A percentile compares a stretch with the other conserved stretches of the same genome.
phyloP scores from a whole-genome alignment of 116 monocot genomes.

The Cymodocea nodosa region DNA sequence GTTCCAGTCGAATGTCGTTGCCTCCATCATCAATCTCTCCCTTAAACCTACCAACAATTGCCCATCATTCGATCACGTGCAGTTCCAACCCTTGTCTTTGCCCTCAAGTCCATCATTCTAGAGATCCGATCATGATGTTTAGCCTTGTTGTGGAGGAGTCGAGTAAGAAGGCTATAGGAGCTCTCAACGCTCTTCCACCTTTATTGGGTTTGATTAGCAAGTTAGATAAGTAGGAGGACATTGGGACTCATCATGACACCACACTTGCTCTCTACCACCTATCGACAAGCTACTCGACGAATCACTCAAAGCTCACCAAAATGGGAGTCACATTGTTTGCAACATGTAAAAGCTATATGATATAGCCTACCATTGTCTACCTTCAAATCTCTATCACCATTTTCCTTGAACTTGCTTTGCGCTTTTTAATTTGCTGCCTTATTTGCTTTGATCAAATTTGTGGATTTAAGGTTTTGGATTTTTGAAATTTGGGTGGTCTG shows the following conservation, averaged over 20 bases:
- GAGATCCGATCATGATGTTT: constrained; percentile 46
- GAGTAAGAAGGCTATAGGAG: constrained; percentile 52
- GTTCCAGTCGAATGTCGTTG: constrained; percentile 33
- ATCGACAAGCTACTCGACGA: constrained; percentile 30
- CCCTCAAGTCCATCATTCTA: constrained; percentile 12
- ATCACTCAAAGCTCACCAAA: constrained; percentile 39
- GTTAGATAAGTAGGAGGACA: background rate
- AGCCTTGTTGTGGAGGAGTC: constrained; percentile 50
- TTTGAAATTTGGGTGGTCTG: no score
- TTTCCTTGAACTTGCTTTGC: no score
- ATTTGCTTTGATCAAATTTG: no score
- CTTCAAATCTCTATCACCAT: no score
- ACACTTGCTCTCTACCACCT: constrained; percentile 58
- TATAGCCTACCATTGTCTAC: no score
- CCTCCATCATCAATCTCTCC: constrained; percentile 54
- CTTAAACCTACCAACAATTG: constrained; percentile 33
- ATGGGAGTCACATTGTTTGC: constrained; percentile 29
- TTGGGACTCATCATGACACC: constrained; percentile 25
- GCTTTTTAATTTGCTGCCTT: no score
- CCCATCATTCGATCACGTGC: constrained; percentile 40
- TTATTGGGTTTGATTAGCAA: constrained; percentile 33
- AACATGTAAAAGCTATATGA: no score
- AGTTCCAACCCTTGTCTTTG: constrained; percentile 40
- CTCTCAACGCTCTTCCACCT: constrained; percentile 48
- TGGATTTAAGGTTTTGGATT: no score